A percentile compares a stretch with the other conserved stretches of the same genome.
phyloP scores from a whole-genome alignment of 441 rosid species.

The Rhodomyrtus psidioides region DNA sequence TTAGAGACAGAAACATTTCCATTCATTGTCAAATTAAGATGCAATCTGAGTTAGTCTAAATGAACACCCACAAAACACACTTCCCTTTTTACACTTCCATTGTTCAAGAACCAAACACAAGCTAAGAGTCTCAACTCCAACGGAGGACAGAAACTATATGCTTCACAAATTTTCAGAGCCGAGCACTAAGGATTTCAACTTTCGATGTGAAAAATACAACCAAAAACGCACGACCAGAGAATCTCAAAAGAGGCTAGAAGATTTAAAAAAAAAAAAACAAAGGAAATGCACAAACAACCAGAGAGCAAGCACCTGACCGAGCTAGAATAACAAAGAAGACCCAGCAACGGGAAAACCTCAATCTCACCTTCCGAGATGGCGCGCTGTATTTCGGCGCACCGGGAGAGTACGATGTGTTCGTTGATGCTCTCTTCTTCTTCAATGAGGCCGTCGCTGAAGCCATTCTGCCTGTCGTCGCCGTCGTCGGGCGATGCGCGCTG shows the following conservation, averaged over 20 bases:
- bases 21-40: neutral
- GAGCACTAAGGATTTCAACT: neutral
- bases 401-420: constrained; percentile 63
- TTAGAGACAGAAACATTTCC: neutral
- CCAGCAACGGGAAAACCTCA: neutral
- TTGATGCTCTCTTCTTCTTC: constrained; percentile 87
- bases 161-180: neutral
- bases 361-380: constrained; percentile 84
- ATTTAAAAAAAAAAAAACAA: no score
- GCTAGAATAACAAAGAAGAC: neutral
- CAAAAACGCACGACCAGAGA: neutral
- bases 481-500: constrained; percentile 1
- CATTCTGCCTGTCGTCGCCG: constrained; percentile 42
- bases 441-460: constrained; percentile 54
- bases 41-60: neutral
- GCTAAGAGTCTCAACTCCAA: neutral
- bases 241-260: neutral
- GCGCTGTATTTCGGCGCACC: constrained; percentile 73
- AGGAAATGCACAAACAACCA: neutral
- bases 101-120: neutral
- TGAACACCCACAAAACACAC: neutral
- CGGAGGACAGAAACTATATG: neutral
- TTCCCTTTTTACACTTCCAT: neutral
- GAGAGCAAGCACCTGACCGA: neutral
- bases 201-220: neutral